Conservation (phyloP, 345 rosid genomes). For the Heritiera littoralis region DNA sequence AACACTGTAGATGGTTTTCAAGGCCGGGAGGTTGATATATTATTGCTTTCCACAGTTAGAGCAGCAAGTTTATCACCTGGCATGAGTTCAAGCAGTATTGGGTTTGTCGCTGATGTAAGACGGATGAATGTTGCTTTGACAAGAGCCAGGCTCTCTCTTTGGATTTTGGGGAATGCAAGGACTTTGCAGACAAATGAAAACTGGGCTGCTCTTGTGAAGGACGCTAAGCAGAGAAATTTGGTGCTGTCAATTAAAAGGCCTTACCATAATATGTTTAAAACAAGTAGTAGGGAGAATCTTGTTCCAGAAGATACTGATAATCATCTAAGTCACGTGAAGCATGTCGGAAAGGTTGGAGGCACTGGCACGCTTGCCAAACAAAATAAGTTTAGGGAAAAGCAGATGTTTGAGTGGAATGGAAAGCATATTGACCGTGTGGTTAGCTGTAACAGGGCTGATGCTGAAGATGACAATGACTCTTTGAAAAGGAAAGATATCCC, state of each 20-base stretch:
- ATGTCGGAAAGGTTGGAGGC: slow-evolving; percentile 28
- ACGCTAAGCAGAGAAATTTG: slow-evolving; percentile 77
- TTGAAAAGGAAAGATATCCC: slow-evolving; percentile 31
- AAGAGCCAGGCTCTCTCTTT: slow-evolving; percentile 88
- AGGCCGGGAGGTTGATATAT: slow-evolving; percentile 89
- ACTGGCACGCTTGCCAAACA: slow-evolving; percentile 30
- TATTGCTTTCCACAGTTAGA: slow-evolving; percentile 91
- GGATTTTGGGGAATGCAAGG: slow-evolving; percentile 87
- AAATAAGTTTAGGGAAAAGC: slow-evolving; percentile 31
- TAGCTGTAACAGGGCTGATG: slow-evolving; percentile 17
- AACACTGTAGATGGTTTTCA: slow-evolving; percentile 98
- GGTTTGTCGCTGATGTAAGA: slow-evolving; percentile 91
- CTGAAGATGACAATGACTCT: slow-evolving; percentile 31
- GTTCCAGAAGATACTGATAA: slow-evolving; percentile 30
- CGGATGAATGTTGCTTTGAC: slow-evolving; percentile 98
- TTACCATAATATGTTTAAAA: slow-evolving; percentile 47
- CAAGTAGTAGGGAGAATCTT: slow-evolving; percentile 28
- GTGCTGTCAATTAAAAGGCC: slow-evolving; percentile 62
- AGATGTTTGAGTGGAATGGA: slow-evolving; percentile 25
- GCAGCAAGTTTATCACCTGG: slow-evolving; percentile 49
- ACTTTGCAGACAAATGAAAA: slow-evolving; percentile 67
- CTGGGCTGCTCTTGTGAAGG: slow-evolving; percentile 90
- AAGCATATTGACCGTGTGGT: slow-evolving; percentile 19
- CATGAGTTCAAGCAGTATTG: slow-evolving; percentile 61
- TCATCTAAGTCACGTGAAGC: slow-evolving; percentile 26